Evolutionary conservation across 2,329 filamentous ascomycete genomes (phyloP).

Genomic region (Cladobotryum protrusum): DNA sequence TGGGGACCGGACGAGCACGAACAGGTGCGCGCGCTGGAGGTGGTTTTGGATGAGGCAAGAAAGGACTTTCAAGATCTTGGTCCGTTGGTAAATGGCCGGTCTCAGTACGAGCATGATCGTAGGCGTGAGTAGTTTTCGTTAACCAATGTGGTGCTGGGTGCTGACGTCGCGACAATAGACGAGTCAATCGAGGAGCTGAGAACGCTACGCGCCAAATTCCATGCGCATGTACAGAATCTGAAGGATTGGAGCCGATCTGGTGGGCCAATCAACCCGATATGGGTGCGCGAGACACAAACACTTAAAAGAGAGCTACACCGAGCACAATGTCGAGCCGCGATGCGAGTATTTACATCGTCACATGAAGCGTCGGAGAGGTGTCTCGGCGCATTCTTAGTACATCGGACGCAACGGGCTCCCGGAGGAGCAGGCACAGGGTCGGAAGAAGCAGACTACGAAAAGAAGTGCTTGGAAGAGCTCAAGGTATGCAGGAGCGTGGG

Average conservation of each 20-base stretch:
- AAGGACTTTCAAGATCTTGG: conserved; percentile 55
- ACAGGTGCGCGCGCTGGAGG: conserved; percentile 49
- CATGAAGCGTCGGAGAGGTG: conserved; percentile 44
- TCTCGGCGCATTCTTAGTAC: conserved; percentile 50
- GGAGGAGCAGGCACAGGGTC: conserved; percentile 3
- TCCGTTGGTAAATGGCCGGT: conserved; percentile 47
- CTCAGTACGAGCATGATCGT: conserved; percentile 53
- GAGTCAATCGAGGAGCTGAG: conserved; percentile 48
- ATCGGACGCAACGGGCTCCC: conserved; percentile 38
- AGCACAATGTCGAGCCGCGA: conserved; percentile 51
- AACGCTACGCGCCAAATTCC: conserved; percentile 38
- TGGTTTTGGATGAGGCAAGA: conserved; percentile 52
- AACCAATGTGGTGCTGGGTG: not conserved
- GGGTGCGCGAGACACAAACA: conserved; percentile 45
- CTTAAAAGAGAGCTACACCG: conserved; percentile 49
- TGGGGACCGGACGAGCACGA: conserved; percentile 56
- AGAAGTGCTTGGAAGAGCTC: conserved; percentile 42
- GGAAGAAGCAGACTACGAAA: conserved; percentile 25
- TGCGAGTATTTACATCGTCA: conserved; percentile 48
- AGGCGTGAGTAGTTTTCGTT: conserved; percentile 35
- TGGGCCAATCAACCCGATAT: conserved; percentile 50
- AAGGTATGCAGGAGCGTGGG: conserved; percentile 46
- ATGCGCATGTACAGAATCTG: conserved; percentile 43
- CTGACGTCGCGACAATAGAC: conserved; percentile 27
- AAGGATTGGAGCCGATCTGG: conserved; percentile 49